Evolutionary conservation across 495 filamentous ascomycete species (phyloP), one percentile per base, ranked within the genome.

Genomic region (Annulohypoxylon bovei): DNA sequence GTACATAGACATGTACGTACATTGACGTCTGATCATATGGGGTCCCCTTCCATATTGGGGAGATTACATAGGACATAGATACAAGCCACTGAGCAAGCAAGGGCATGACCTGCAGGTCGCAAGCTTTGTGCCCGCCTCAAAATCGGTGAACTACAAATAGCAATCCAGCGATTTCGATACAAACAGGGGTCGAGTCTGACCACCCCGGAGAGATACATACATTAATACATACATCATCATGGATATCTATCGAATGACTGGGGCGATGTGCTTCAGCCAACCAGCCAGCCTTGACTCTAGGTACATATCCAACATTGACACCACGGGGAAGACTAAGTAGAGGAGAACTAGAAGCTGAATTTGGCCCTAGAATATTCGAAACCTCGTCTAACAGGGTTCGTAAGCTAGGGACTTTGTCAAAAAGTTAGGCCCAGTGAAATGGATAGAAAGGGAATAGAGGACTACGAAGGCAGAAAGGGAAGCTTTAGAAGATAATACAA

Each of bases 101-200:
- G 64, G 69, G 46, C 47, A 71, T 67, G 69, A 63, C 63, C 58
- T 71, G 63, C 69, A 67, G 58, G 27, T 30, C 46, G 46, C 39
- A 63, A 33, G 58, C 55, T 67, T 52, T 23, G 40, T 39, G 63
- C 46, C 69, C 58, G 56, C 52, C 56, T 50, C 58, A 40, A 39
- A 63, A 63, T 71, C 68, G 52, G 33, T 59, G 60, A 46, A 46
- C 53, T 56, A 40, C 53, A 37, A 56, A 18, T 44, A 16, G 11
- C 35, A 28, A 25, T 8, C 32, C 11, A 47, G 54, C 54, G 40
- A 50, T 56, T 67, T 66, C 63, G 54, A 71, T 59, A 62, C 42
- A 23, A 67, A 46, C 63, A 71, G 52, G 68, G 68, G 22, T 66
- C 47, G 39, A 53, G 55, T 66, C 62, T 62, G 57, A 66, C 16